Evolutionary conservation across 176 grass and related monocot species (phyloP).

Genomic region (Triticum timopheevii): DNA sequence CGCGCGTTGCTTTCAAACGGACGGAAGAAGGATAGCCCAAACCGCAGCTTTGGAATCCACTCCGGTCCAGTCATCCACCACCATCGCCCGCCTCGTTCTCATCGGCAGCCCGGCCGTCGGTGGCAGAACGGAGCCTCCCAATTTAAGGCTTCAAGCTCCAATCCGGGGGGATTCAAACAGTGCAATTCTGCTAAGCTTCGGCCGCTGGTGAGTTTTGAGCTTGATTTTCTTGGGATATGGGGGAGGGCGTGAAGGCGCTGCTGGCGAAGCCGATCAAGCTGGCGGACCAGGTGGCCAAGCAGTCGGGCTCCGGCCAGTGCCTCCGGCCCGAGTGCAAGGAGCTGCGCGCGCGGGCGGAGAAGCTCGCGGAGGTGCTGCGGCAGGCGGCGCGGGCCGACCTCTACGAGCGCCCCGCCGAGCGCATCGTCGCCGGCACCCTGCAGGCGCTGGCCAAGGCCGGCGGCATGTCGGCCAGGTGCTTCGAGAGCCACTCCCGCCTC

Average conservation of each 20-base stretch:
- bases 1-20: conserved; percentile 1
- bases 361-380: conserved; percentile 71
- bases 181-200: not conserved
- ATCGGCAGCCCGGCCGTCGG: not conserved
- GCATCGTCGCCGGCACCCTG: conserved; percentile 59
- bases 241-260: conserved; percentile 70
- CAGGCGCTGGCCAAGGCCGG: conserved; percentile 59
- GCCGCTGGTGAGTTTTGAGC: not conserved
- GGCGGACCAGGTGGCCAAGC: conserved; percentile 79
- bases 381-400: conserved; percentile 82
- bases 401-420: conserved; percentile 77
- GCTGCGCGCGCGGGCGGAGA: conserved; percentile 59
- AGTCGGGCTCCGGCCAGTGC: conserved; percentile 49
- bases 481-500: conserved; percentile 61
- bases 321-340: conserved; percentile 64
- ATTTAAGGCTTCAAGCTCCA: conserved; percentile 1
- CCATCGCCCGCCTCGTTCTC: not conserved
- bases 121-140: not conserved
- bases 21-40: conserved; percentile 5
- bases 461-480: conserved; percentile 52
- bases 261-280: conserved; percentile 83
- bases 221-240: conserved; percentile 39
- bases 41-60: conserved; percentile 17
- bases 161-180: not conserved
- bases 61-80: not conserved